Evolutionary conservation across 495 filamentous ascomycete genomes (phyloP), one percentile per base, ranked within the genome.

Genomic region (Trichoderma gamsii): DNA sequence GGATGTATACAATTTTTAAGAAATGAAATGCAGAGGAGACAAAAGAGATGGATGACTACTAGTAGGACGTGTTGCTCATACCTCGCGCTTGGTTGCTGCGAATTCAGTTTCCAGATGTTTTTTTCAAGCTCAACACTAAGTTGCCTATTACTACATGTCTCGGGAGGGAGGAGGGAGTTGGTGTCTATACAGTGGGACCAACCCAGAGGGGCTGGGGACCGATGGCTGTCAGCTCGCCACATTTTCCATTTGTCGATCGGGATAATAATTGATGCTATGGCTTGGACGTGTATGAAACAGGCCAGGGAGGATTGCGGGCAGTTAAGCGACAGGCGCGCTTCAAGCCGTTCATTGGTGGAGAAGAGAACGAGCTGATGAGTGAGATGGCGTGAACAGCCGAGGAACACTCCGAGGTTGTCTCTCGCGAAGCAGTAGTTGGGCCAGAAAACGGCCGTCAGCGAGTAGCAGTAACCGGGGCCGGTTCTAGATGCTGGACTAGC

Each of bases 311-410:
- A 56, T 7, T 25, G 43, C 51, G 25, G 51, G 8, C 51, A 15
- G 13, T 61, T 61, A 61, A 32, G 56, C 56, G 56, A 61, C 56
- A 61, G 56, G 25, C 56, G 56, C 27, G 56, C 56, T 61, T 32
- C 56, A 18, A 7, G 56, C 25, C 16, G 56, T 61, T 32, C 56
- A 27, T 61, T 61, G 56, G 56, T 13, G 56, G 56, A 21, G 16
- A 61, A 32, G 27, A 61, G 56, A 61, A 25, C 23, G 56, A 32
- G 25, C 12, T 32, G 25, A 61, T 18, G 56, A 16, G 15, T 49
- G 44, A 49, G 44, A 38, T 38, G 44, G 15, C 16, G 13, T 32
- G 16, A 18, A 32, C 56, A 21, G 56, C 23, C 25, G 56, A 32
- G n/a, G 51, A 56, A 56, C 51, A n/a, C 51, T 23, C 43, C 12